A percentile compares a stretch with the other conserved stretches of the same genome.
Evolutionary conservation across 805 yeast species (phyloP).

Genomic region (Candida rishiriensis): DNA sequence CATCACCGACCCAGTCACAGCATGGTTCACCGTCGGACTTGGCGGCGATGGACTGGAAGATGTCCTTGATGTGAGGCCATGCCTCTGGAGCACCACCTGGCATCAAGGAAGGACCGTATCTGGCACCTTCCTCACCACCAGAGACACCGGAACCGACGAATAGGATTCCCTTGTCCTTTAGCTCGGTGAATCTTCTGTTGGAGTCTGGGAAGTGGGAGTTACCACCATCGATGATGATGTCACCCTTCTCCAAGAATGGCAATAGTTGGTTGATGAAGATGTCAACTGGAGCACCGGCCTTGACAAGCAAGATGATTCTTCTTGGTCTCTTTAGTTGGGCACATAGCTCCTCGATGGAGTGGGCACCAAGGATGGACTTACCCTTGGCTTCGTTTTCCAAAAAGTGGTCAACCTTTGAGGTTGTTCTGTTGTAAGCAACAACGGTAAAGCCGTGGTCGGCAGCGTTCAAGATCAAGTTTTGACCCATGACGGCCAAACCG

Average conservation of each 20-base stretch:
- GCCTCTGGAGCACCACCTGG: slow-evolving; percentile 99
- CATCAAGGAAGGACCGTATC: slow-evolving; percentile 98
- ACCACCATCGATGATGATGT: slow-evolving; percentile 99
- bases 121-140: slow-evolving; percentile 99
- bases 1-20: slow-evolving; percentile 99
- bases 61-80: slow-evolving; percentile 97
- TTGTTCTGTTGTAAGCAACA: slow-evolving; percentile 98
- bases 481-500: slow-evolving; percentile 99
- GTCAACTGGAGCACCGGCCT: slow-evolving; percentile 96
- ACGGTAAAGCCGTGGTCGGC: slow-evolving; percentile 99
- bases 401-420: slow-evolving; percentile 91
- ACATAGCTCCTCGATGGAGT: slow-evolving; percentile 81
- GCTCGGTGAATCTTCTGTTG: slow-evolving; percentile 91
- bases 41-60: slow-evolving; percentile 94
- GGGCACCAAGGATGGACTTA: slow-evolving; percentile 93
- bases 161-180: slow-evolving; percentile 78
- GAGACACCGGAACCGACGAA: slow-evolving; percentile 99
- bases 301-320: slow-evolving; percentile 88
- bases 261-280: slow-evolving; percentile 80
- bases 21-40: slow-evolving; percentile 98
- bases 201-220: slow-evolving; percentile 99
- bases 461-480: slow-evolving; percentile 92
- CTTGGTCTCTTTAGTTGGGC: slow-evolving; percentile 95
- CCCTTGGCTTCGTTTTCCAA: slow-evolving; percentile 95
- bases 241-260: slow-evolving; percentile 92